Base-by-base conservation (phyloP, 768 basidiomycete genomes). In the Leccinum imitatum region DNA sequence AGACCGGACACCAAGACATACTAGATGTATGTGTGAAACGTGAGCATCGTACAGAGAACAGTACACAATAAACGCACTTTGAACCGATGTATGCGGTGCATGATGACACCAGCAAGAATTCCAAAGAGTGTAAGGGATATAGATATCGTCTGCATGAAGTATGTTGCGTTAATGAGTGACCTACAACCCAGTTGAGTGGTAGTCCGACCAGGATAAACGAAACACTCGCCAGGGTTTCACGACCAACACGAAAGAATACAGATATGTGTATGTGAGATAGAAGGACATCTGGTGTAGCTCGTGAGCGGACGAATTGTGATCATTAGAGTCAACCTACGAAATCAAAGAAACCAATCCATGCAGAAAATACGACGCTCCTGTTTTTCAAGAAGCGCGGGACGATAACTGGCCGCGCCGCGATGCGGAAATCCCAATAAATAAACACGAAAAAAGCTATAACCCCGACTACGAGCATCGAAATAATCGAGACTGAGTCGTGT, bases 261-360 rank as follows among this genome's bases (percentile, higher is more conserved):
- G 82, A 68, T 91, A 91, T 10, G 87, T 85, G 72, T 76, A 87
- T 1, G 88, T 86, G 50, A 92, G 78, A 76, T 83, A 87, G 75
- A 83, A 87, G 2, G 85, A 84, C 65, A 83, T 65, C 85, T 87
- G 56, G 6, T 6, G 7, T 7, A 13, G n/a, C 9, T 23, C n/a
- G 54, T 53, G 9, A 35, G 50, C 10, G 17, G 30, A 58, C n/a
- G 62, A 59, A 57, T 41, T 56, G 44, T 21, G 52, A 47, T 47
- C 15, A 39, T 10, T 10, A 14, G 17, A 51, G 27, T 30, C 15
- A 13, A 56, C 61, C 63, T 44, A 86, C 83, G 60, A 87, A 87
- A 65, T 87, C 85, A 48, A 85, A 80, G 53, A 84, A 86, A 15
- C 86, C 87, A 61, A 91, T 85, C 23, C 83, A 62, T 21, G 81